Evolutionary conservation across 179 eudicot species (phyloP).

Genomic region (Sideroxylon spinosum): DNA sequence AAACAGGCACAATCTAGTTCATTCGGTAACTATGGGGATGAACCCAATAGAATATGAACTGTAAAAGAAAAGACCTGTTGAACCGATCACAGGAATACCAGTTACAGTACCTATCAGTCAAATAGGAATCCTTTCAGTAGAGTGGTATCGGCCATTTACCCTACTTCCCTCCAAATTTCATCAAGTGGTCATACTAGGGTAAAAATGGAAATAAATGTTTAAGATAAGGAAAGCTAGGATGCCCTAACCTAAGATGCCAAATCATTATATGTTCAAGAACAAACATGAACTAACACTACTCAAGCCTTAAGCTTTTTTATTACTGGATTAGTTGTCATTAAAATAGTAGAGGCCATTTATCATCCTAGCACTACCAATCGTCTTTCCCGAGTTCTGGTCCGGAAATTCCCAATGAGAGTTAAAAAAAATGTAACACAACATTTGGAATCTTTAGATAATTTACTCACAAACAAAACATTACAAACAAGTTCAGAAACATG

Average conservation of each 20-base stretch:
- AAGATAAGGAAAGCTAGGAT: constrained; percentile 8
- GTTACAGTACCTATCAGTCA: too few species aligned
- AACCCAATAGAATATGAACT: too few species aligned
- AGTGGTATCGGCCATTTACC: not conserved
- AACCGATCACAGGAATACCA: too few species aligned
- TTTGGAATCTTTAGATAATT: not conserved
- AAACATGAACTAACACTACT: not conserved
- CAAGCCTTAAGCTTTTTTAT: not conserved
- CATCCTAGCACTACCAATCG: constrained; percentile 9
- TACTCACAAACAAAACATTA: not conserved
- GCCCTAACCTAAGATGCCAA: constrained; percentile 12
- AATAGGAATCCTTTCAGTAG: not conserved
- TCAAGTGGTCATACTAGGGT: not conserved
- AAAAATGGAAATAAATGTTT: constrained; percentile 3
- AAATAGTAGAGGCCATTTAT: constrained; percentile 10
- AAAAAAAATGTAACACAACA: not conserved
- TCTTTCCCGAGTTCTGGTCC: constrained; percentile 2
- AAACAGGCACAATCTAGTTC: too few species aligned
- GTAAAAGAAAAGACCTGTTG: too few species aligned
- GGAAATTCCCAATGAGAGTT: constrained; percentile 5
- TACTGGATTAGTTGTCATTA: not conserved
- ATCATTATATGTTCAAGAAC: not conserved
- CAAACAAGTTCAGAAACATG: not conserved
- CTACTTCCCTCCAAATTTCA: not conserved
- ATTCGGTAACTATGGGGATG: too few species aligned